These are phyloP conservation scores for Pythium inflatum DNA, from an alignment of 352 stramenopile genomes.

Conservation along the genomic window DNA sequence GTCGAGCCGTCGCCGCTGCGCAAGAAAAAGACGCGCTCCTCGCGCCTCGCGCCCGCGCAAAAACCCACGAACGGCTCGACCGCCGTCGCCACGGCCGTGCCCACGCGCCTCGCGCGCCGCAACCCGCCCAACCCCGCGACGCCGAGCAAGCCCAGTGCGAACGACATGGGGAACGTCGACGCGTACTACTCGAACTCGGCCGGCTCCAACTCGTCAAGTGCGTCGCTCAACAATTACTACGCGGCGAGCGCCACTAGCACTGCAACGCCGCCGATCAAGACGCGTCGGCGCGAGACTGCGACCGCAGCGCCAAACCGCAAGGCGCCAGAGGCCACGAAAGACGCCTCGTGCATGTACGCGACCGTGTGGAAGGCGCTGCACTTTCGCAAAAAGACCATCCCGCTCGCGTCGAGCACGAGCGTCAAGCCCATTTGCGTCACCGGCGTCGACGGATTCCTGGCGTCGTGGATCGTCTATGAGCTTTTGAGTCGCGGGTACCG, in stretches of 20 bases:
- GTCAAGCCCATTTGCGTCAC: constrained; percentile 88
- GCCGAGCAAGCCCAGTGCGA: constrained; percentile 20
- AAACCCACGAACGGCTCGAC: constrained; percentile 20
- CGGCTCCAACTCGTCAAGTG: constrained; percentile 29
- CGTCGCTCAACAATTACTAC: constrained; percentile 36
- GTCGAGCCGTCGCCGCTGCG: constrained; percentile 34
- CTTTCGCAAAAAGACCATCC: constrained; percentile 85
- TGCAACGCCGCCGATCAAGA: constrained; percentile 30
- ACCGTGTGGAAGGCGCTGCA: constrained; percentile 80
- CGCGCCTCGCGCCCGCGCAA: constrained; percentile 24
- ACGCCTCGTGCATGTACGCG: constrained; percentile 66
- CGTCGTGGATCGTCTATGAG: constrained; percentile 86
- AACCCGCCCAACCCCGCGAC: constrained; percentile 1
- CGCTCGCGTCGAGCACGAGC: constrained; percentile 68
- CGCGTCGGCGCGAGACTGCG: constrained; percentile 27
- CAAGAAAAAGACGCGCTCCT: constrained; percentile 35
- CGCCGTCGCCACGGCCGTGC: constrained; percentile 23
- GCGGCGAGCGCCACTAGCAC: constrained; percentile 23
- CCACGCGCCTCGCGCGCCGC: constrained; percentile 25
- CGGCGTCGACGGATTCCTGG: constrained; percentile 84
- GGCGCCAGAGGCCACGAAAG: constrained; percentile 21
- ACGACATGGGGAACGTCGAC: constrained; percentile 16
- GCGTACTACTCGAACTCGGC: constrained; percentile 37
- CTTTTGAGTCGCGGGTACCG: constrained; percentile 77
- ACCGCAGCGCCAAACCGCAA: background rate